Base-by-base conservation (phyloP, 2,329 filamentous ascomycete species). In the Fusarium torulosum region DNA sequence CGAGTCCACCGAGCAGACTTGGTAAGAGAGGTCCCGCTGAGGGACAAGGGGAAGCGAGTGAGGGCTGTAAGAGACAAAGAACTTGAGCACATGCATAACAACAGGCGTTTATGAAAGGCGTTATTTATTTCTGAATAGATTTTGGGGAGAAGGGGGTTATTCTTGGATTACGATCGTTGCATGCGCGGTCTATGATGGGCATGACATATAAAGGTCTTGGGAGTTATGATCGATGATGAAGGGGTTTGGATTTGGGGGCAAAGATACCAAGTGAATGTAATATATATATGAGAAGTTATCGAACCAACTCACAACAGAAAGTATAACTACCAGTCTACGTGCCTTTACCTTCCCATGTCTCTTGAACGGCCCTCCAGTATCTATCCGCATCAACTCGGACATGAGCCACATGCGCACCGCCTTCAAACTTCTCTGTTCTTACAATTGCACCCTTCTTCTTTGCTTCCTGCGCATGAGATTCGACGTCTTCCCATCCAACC, bases 351-450 rank as follows among this genome's bases (percentile, higher is more conserved):
- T 79, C 73, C 85, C 85, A 88, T 2, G 79, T 79, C 55, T 82
- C 78, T 40, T 70, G 79, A 4, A 87, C 78, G 20, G 79, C 73
- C 6, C 64, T 68, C 86, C 86, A 88, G 70, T 88, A 88, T 54
- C 84, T 76, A 44, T 76, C 73, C 25, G 75, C 74, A 59, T 87
- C 82, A 0, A 71, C 70, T 61, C 81, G 79, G 58, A 80, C 78
- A 59, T 86, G 84, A 19, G 83, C 79, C 23, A 88, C 85, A 73
- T 88, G 86, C 23, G 76, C 75, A 6, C 81, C 85, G 35, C 78
- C 77, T 27, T 75, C 74, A 52, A 87, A 87, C 66, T 74, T 72
- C 68, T 86, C 85, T 63, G 76, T 71, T 45, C 78, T 74, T 3
- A 86, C 80, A 5, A 55, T 53, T 38, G 82, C 81, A 3, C 83